Percentiles rank a stretch among this genome's conserved stretches.
Evolutionary conservation across 169 alveolate genomes (phyloP).

Genomic region (Plasmodium cynomolgi): DNA sequence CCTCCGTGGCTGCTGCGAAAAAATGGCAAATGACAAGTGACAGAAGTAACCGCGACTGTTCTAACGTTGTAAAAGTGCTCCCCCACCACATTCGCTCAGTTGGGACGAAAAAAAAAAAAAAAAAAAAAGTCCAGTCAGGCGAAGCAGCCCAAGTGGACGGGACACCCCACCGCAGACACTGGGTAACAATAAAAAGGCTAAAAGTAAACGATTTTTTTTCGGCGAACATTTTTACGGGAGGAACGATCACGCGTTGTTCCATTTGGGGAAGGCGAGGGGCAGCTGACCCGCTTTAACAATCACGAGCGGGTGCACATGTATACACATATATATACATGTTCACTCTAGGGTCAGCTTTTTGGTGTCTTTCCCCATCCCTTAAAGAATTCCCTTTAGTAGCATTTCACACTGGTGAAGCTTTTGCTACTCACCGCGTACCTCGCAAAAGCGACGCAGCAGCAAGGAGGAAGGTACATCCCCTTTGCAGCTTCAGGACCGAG

Average conservation of each 20-base stretch:
- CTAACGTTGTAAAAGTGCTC: background rate
- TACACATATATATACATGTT: background rate
- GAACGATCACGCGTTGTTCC: background rate
- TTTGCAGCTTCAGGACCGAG: background rate
- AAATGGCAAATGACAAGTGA: background rate
- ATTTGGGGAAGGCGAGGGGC: background rate
- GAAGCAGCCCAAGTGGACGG: background rate
- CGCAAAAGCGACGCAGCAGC: background rate
- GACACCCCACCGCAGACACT: background rate
- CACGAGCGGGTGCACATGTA: background rate
- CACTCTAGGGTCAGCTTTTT: background rate
- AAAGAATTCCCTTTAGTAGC: background rate
- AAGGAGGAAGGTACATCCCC: background rate
- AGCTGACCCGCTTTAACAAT: background rate
- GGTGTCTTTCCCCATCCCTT: background rate
- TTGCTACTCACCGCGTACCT: background rate
- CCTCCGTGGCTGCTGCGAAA: background rate
- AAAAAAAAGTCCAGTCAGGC: background rate
- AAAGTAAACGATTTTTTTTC: background rate
- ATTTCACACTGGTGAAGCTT: background rate
- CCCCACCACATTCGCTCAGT: background rate
- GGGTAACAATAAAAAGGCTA: background rate
- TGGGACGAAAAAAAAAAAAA: background rate
- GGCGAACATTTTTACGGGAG: background rate
- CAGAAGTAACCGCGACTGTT: background rate